Percentiles rank a stretch among this genome's conserved stretches.
phyloP scores from a whole-genome alignment of 2,329 filamentous ascomycete species.

The Hortaea sp. region DNA sequence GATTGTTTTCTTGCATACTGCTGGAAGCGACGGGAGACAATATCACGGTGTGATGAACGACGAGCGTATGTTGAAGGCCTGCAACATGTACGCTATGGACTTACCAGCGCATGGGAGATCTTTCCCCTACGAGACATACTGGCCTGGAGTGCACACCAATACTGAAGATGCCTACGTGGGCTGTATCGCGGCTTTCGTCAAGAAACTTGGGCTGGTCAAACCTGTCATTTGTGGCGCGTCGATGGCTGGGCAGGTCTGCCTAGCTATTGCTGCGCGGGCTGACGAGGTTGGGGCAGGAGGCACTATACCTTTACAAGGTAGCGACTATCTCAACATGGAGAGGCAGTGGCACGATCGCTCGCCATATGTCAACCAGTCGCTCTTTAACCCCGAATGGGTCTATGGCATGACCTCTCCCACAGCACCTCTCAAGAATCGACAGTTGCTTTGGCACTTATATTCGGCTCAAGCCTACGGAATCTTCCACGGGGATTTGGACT shows the following conservation, averaged over 20 bases:
- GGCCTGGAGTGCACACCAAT: constrained; percentile 34
- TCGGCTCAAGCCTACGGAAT: constrained; percentile 42
- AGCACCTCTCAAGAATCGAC: constrained; percentile 34
- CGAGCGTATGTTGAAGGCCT: constrained; percentile 35
- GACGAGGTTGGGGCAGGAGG: constrained; percentile 38
- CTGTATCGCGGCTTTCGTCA: constrained; percentile 34
- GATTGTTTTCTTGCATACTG: constrained; percentile 29
- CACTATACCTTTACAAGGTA: constrained; percentile 37
- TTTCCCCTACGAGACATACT: constrained; percentile 35
- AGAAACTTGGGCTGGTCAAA: constrained; percentile 31
- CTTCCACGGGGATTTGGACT: constrained; percentile 43
- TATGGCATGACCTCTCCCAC: constrained; percentile 42
- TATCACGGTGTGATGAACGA: constrained; percentile 46
- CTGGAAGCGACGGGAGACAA: constrained; percentile 38
- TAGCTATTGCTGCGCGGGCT: constrained; percentile 36
- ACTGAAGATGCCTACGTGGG: constrained; percentile 37
- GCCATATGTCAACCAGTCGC: constrained; percentile 38
- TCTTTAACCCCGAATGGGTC: constrained; percentile 38
- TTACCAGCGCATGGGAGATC: constrained; percentile 40
- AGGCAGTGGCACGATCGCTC: constrained; percentile 33
- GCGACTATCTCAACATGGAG: constrained; percentile 30
- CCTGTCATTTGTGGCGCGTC: constrained; percentile 39
- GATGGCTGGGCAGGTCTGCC: constrained; percentile 39
- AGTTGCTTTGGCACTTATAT: constrained; percentile 42
- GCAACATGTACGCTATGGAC: constrained; percentile 42